These are phyloP conservation scores for Cryptococcus sp. DNA, from an alignment of 1,284 basidiomycete genomes.

Conservation along the genomic window DNA sequence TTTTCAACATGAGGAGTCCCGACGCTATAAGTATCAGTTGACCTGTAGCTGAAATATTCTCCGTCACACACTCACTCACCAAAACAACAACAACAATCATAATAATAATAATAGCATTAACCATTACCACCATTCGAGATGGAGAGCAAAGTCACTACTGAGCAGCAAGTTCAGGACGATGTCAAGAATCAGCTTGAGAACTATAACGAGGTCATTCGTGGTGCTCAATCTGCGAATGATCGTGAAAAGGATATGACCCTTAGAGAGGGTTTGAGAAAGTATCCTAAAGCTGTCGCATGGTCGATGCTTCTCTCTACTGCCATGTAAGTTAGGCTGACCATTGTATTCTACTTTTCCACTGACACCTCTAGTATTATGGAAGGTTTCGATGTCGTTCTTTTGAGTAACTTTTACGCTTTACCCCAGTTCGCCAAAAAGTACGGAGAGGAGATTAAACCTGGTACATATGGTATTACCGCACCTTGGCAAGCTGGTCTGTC, in stretches of 20 bases:
- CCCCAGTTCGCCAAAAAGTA: slow-evolving; percentile 36
- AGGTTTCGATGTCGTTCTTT: slow-evolving; percentile 41
- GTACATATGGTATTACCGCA: slow-evolving; percentile 30
- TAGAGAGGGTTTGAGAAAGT: slow-evolving; percentile 25
- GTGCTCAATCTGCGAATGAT: slow-evolving; percentile 14
- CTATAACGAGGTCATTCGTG: slow-evolving; percentile 2
- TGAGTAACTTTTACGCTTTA: slow-evolving; percentile 42
- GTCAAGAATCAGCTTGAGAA: slow-evolving; percentile 1
- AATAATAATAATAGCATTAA: too few species aligned
- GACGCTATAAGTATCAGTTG: too few species aligned
- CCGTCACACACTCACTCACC: background rate
- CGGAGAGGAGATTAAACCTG: slow-evolving; percentile 19
- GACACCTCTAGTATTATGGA: slow-evolving; percentile 41
- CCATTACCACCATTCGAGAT: background rate
- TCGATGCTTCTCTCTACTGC: slow-evolving; percentile 34
- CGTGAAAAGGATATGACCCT: slow-evolving; percentile 28
- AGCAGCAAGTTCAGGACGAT: background rate
- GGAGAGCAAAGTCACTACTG: background rate
- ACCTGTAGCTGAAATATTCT: too few species aligned
- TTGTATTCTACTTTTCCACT: background rate
- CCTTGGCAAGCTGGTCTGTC: slow-evolving; percentile 46
- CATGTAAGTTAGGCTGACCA: slow-evolving; percentile 5
- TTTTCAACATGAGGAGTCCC: too few species aligned
- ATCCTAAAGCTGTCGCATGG: slow-evolving; percentile 46
- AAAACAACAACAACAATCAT: background rate